phyloP scores from a whole-genome alignment of 345 rosid species.

The Rubroshorea leprosula region DNA sequence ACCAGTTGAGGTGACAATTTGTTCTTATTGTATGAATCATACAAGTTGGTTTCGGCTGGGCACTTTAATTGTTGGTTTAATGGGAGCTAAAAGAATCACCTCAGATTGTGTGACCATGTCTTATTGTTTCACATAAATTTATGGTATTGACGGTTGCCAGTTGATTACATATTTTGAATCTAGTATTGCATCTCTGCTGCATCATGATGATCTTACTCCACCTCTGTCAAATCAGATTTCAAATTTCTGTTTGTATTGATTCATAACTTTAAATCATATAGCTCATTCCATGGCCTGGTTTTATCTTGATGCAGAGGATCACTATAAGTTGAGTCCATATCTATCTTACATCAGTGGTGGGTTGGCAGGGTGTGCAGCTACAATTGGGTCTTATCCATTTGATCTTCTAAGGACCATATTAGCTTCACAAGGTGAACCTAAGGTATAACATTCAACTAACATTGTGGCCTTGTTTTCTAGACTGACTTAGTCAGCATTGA shows the following conservation, averaged over 20 bases:
- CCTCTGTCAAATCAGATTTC: background rate
- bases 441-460: slow-evolving; percentile 37
- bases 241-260: background rate
- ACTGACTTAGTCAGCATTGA: background rate
- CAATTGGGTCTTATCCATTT: slow-evolving; percentile 97
- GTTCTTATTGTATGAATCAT: too few species aligned
- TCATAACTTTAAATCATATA: background rate
- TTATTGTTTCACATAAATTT: background rate
- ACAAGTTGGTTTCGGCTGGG: too few species aligned
- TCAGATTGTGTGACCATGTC: background rate
- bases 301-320: slow-evolving; percentile 65
- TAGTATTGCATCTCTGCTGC: too few species aligned
- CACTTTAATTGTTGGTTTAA: too few species aligned
- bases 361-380: slow-evolving; percentile 92
- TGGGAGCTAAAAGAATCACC: background rate
- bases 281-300: background rate
- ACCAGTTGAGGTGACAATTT: background rate
- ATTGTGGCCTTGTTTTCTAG: slow-evolving; percentile 2
- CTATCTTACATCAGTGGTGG: slow-evolving; percentile 82
- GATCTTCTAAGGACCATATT: slow-evolving; percentile 88
- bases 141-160: background rate
- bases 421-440: slow-evolving; percentile 98
- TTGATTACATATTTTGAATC: background rate
- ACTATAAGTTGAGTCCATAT: slow-evolving; percentile 73
- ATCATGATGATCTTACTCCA: background rate